Base-by-base conservation (phyloP, 306 rosid genomes). In the Psophocarpus tetragonolobus region DNA sequence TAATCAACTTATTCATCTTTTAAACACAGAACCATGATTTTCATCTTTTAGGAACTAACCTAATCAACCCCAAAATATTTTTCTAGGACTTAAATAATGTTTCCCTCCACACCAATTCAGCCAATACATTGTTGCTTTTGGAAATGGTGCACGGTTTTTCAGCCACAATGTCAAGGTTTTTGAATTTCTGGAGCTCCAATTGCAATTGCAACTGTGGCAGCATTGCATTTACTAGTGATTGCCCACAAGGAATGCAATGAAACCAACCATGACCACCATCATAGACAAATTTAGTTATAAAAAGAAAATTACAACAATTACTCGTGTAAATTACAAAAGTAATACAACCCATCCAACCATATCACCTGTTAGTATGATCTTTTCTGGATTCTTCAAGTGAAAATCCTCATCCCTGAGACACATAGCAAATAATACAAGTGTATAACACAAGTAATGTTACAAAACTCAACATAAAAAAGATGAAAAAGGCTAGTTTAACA, bases 291-390 rank as follows among this genome's bases (percentile, higher is more conserved):
- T n/a, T n/a, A n/a, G n/a, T n/a, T n/a, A n/a, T n/a, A n/a, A n/a
- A n/a, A n/a, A n/a, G n/a, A n/a, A n/a, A n/a, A n/a, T n/a, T n/a
- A n/a, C n/a, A n/a, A n/a, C n/a, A n/a, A n/a, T n/a, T n/a, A n/a
- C n/a, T n/a, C n/a, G n/a, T n/a, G n/a, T n/a, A n/a, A n/a, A n/a
- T n/a, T n/a, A n/a, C 41, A 36, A 36, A 8, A 32, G 0, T 18
- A 70, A 45, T 44, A 72, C n/a, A 42, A 53, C 26, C 3, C 47
- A 70, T 61, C 27, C 14, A 45, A 35, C 26, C 60, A 4, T 36
- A 35, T 64, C 71, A 94, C 97, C 98, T 82, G 62, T 5, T 21
- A 94, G 68, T 4, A 94, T 91, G 74, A 94, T 94, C 3, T 91
- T 97, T 64, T 90, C 94, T 35, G 6, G 75, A 85, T 61, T 91